Conservation (phyloP, 169 alveolate species). For the Cryptosporidium viatorum region DNA sequence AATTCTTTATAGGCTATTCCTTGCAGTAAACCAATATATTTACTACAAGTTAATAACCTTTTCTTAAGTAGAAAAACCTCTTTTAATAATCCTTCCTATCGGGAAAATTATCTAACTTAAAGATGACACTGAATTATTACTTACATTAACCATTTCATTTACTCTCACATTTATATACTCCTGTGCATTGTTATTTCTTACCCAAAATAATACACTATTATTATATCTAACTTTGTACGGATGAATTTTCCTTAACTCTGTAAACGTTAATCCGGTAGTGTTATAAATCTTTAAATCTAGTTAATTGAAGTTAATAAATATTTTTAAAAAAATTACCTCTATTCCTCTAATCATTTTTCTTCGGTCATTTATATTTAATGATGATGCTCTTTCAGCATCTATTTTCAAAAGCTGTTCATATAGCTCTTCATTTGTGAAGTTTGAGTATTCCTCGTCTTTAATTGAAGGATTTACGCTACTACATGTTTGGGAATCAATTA, state of each 20-base stretch:
- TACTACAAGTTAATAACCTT: conserved; percentile 15
- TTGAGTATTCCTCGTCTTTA: conserved; percentile 49
- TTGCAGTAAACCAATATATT: conserved; percentile 53
- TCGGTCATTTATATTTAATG: conserved; percentile 44
- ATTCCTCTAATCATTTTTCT: conserved; percentile 51
- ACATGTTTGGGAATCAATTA: conserved; percentile 6
- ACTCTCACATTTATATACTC: conserved; percentile 1
- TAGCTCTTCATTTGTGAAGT: conserved; percentile 15
- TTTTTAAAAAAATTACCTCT: conserved; percentile 39
- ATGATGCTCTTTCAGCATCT: conserved; percentile 52
- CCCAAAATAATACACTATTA: conserved; percentile 33
- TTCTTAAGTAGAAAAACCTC: conserved; percentile 56
- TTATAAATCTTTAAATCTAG: conserved; percentile 10
- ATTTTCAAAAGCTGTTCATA: background rate
- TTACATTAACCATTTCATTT: background rate
- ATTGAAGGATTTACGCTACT: conserved; percentile 24
- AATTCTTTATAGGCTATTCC: conserved; percentile 68
- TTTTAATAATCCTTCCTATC: conserved; percentile 41
- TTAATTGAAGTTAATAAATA: background rate
- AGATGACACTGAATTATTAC: background rate
- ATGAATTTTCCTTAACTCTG: background rate
- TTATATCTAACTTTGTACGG: conserved; percentile 38
- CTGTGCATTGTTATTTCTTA: background rate
- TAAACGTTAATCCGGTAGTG: conserved; percentile 1
- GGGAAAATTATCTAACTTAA: background rate